A percentile compares a stretch with the other conserved stretches of the same genome.
phyloP scores from a whole-genome alignment of 1,139 yeast species.

The Protomyces macrosporus region DNA sequence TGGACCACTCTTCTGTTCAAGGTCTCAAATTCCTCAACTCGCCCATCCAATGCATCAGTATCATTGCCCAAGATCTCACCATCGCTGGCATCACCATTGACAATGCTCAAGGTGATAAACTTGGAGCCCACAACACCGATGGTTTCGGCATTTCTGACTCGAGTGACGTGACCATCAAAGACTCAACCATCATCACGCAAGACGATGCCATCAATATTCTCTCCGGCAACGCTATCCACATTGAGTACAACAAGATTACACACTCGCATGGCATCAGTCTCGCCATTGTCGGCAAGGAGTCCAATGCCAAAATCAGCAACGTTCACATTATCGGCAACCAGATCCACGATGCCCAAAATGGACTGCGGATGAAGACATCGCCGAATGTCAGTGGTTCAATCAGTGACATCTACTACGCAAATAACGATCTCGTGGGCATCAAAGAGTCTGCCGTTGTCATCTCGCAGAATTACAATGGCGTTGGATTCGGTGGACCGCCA shows the following conservation, averaged over 20 bases:
- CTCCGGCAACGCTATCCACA: neutral
- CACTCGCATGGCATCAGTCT: too few relatives aligned
- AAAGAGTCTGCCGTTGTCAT: neutral
- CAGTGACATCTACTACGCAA: neutral
- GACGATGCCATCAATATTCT: neutral
- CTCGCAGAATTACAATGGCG: neutral
- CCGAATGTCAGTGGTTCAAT: neutral
- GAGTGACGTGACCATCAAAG: neutral
- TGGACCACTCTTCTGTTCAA: neutral
- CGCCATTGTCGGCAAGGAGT: too few relatives aligned
- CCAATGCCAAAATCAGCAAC: too few relatives aligned
- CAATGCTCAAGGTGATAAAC: neutral
- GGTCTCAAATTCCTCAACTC: neutral
- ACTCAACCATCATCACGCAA: neutral
- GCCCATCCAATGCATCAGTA: neutral
- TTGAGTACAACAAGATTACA: neutral
- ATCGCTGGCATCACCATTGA: neutral
- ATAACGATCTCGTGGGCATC: neutral
- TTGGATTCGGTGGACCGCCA: neutral
- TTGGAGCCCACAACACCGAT: neutral
- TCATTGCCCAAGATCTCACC: neutral
- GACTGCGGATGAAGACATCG: neutral
- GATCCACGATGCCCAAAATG: neutral
- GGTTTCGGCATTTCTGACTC: neutral
- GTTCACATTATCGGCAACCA: too few relatives aligned